Evolutionary conservation across 2,329 filamentous ascomycete genomes (phyloP).

Genomic region (Sarocladiaceae sp.): DNA sequence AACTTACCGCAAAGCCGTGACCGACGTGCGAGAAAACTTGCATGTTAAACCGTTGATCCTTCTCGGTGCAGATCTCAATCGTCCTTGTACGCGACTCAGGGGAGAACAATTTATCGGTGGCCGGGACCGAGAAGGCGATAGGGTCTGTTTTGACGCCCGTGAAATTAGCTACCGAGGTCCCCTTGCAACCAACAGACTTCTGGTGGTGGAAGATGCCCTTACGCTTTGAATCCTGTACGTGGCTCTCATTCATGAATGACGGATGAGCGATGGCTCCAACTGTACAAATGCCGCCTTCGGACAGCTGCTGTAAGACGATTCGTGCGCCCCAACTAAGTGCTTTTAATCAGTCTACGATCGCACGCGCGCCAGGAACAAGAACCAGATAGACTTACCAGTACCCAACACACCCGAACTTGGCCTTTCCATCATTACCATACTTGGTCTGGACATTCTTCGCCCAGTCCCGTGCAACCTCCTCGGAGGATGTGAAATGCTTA

Average conservation of each 20-base stretch:
- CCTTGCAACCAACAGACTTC: too few species aligned
- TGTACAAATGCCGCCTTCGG: neutral
- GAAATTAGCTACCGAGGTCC: too few species aligned
- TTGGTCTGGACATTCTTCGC: neutral
- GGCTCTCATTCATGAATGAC: neutral
- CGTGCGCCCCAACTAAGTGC: constrained; percentile 2
- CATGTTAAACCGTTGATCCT: neutral
- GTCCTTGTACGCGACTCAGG: neutral
- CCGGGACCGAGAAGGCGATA: neutral
- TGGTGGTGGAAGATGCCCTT: too few species aligned
- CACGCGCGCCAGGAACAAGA: too few species aligned
- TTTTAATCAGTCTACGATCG: too few species aligned
- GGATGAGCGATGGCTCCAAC: neutral
- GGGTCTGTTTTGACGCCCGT: neutral
- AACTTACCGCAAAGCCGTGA: neutral
- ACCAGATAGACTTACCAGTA: constrained; percentile 6
- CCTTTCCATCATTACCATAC: constrained; percentile 3
- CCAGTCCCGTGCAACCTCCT: neutral
- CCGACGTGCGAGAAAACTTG: neutral
- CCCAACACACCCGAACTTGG: neutral
- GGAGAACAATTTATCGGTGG: neutral
- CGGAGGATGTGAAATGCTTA: neutral
- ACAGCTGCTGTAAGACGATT: neutral
- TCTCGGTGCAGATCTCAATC: neutral
- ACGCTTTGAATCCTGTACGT: neutral